These are phyloP conservation scores for Rubia peregrina DNA, from an alignment of 305 asterid species.

Conservation along the genomic window DNA sequence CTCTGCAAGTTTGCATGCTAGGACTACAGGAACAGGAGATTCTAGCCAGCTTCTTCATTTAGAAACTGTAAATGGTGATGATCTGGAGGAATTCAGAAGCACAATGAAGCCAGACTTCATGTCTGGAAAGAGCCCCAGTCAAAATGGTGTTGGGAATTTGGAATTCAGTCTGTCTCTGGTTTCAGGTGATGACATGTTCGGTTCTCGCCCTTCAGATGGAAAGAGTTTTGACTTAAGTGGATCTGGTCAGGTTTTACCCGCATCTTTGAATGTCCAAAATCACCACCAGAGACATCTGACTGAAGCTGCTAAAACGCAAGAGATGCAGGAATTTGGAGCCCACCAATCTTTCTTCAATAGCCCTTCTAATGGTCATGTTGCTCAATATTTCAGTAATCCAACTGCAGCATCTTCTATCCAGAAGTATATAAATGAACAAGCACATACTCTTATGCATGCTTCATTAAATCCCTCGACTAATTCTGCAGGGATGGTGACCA, in stretches of 20 bases:
- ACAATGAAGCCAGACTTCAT: conserved; percentile 27
- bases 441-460: conserved; percentile 26
- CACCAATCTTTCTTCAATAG: conserved; percentile 29
- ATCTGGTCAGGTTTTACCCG: conserved; percentile 24
- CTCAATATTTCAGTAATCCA: conserved; percentile 23
- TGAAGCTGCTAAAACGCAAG: conserved; percentile 34
- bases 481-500: conserved; percentile 24
- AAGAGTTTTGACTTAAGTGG: conserved; percentile 30
- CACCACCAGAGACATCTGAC: conserved; percentile 34
- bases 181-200: conserved; percentile 27
- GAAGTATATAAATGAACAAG: conserved; percentile 30
- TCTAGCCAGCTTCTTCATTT: conserved; percentile 21
- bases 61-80: conserved; percentile 27
- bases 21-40: conserved; percentile 27
- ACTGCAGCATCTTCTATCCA: conserved; percentile 26
- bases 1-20: conserved; percentile 26
- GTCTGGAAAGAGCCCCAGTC: conserved; percentile 39
- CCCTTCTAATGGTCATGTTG: conserved; percentile 31
- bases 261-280: conserved; percentile 29
- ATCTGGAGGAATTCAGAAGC: conserved; percentile 27
- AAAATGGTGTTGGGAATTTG: conserved; percentile 30
- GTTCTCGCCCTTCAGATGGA: conserved; percentile 27
- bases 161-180: conserved; percentile 32
- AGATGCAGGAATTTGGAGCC: conserved; percentile 29
- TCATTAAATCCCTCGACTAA: conserved; percentile 26